Evolutionary conservation across 2,329 filamentous ascomycete genomes (phyloP).

Genomic region (Cladosporium sp.): DNA sequence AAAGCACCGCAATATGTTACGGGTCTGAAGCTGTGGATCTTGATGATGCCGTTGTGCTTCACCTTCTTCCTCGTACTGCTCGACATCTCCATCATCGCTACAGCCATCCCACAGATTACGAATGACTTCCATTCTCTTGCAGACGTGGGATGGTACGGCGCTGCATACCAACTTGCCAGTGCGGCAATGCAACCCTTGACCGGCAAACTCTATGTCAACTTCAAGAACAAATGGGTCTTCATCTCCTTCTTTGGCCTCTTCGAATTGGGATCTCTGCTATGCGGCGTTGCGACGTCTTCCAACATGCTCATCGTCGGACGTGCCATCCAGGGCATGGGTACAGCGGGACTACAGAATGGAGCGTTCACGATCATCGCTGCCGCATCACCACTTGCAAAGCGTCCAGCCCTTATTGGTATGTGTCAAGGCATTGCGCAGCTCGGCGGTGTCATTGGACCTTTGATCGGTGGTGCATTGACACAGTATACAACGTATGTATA

Average conservation of each 20-base stretch:
- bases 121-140: constrained; percentile 37
- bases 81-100: constrained; percentile 16
- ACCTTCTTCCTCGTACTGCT: constrained; percentile 30
- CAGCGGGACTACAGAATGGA: constrained; percentile 36
- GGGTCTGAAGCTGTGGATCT: constrained; percentile 29
- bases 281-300: constrained; percentile 46
- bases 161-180: constrained; percentile 16
- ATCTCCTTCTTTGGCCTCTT: constrained; percentile 17
- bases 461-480: constrained; percentile 16
- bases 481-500: constrained; percentile 14
- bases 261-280: constrained; percentile 50
- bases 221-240: constrained; percentile 19
- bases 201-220: constrained; percentile 18
- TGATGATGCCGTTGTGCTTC: constrained; percentile 34
- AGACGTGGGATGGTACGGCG: constrained; percentile 41
- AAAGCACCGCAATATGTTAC: constrained; percentile 27
- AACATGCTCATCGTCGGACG: constrained; percentile 53
- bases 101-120: constrained; percentile 37
- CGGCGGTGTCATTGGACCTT: constrained; percentile 14
- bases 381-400: constrained; percentile 10
- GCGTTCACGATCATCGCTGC: constrained; percentile 16
- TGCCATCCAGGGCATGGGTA: constrained; percentile 51
- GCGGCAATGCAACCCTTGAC: constrained; percentile 17
- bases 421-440: constrained; percentile 19
- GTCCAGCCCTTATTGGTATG: constrained; percentile 16